Conservation (phyloP, 129 eudicot genomes). For the Arctium lappa region DNA sequence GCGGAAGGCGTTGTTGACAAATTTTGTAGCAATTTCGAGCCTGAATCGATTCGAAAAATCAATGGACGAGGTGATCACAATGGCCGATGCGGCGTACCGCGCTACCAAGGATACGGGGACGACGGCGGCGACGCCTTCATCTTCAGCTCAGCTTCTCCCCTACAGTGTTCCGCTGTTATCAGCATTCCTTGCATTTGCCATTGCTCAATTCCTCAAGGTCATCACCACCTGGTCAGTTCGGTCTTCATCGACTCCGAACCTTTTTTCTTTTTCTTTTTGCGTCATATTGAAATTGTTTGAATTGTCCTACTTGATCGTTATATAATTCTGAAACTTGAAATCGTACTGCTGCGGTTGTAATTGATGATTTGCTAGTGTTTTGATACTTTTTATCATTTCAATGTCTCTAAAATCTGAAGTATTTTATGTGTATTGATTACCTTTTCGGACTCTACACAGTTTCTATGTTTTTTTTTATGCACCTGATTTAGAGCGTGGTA, state of each 20-base stretch:
- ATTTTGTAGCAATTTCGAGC: neutral
- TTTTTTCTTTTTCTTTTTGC: neutral
- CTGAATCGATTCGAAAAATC: constrained; percentile 9
- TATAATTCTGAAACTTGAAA: neutral
- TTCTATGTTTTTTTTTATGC: neutral
- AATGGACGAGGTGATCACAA: constrained; percentile 53
- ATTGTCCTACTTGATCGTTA: neutral
- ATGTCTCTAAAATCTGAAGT: neutral
- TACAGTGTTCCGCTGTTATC: constrained; percentile 45
- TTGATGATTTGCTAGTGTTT: neutral
- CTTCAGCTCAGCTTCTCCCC: constrained; percentile 34
- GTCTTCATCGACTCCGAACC: constrained; percentile 12
- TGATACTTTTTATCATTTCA: neutral
- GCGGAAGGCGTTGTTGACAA: neutral
- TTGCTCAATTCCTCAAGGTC: constrained; percentile 62
- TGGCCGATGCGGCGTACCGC: constrained; percentile 43
- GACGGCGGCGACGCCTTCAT: constrained; percentile 27
- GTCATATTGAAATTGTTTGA: neutral
- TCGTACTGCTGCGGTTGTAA: neutral
- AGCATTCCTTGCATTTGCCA: constrained; percentile 51
- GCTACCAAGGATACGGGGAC: constrained; percentile 20
- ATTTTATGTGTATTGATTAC: neutral
- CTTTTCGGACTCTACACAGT: too few relatives aligned
- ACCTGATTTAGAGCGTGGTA: neutral
- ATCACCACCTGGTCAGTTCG: constrained; percentile 56